Evolutionary conservation across 331 rosid species (phyloP), one percentile per base, ranked within the genome.

Genomic region (Dryas integrifolia): DNA sequence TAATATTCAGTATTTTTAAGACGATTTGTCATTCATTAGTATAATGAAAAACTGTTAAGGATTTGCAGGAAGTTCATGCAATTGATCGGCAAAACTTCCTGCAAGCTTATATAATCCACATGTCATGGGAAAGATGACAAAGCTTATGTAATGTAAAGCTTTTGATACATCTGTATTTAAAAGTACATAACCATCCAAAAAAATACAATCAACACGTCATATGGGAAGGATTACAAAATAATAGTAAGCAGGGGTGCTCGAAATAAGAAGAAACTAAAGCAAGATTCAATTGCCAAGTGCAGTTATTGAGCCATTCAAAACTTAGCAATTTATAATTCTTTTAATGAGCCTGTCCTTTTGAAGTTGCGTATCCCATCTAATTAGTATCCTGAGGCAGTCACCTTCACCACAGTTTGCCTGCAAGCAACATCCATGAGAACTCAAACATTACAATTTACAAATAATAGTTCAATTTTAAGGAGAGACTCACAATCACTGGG

Each of bases 401-500:
- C 71, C 78, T 68, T 51, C 63, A 49, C 69, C 61, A 46, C 70
- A 61, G 66, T 65, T 75, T 64, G 73, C 84, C 79, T 44, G 72
- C 63, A 75, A 59, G 51, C 30, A 26, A 73, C 75, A 35, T 30
- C 35, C 39, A 40, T 61, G 8, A 53, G 40, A 49, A 55, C 68
- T n/a, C 68, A 35, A 35, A 15, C 47, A 64, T 16, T 45, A 35
- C 49, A 16, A 30, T 38, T 7, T 45, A 35, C 49, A 16, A 30
- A 47, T 7, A 45, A 47, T 2, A 58, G 48, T 10, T 3, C 46
- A 7, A 7, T 12, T 14, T 8, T 39, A 5, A 71, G n/a, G 10
- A 24, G 52, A 12, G 44, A 49, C 69, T 74, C 48, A 58, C 40
- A 53, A 30, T 45, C 30, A 41, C 46, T 13, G 73, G 46, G 44